Conservation (phyloP, 352 stramenopile species). For the Albugo laibachii region DNA sequence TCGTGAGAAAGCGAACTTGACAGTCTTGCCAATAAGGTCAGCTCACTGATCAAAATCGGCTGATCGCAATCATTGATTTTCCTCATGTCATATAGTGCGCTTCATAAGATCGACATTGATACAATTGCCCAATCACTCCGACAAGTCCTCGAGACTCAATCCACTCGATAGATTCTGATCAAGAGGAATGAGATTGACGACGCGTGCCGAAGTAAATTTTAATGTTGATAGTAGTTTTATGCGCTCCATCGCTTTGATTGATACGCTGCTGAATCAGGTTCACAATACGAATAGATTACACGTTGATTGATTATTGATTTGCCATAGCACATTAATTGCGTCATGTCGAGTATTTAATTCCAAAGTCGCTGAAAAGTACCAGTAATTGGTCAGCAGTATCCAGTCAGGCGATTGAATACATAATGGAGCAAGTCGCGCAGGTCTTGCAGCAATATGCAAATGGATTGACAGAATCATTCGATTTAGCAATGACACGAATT, state of each 20-base stretch:
- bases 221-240: too few relatives aligned
- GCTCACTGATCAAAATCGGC: not conserved
- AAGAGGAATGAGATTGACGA: too few relatives aligned
- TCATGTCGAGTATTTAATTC: too few relatives aligned
- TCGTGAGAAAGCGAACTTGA: conserved; percentile 42
- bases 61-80: not conserved
- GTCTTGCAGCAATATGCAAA: conserved; percentile 37
- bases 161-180: too few relatives aligned
- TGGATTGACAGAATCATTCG: conserved; percentile 52
- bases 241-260: too few relatives aligned
- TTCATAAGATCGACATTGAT: conserved; percentile 79
- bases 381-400: too few relatives aligned
- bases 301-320: too few relatives aligned
- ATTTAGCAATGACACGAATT: conserved; percentile 40
- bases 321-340: too few relatives aligned
- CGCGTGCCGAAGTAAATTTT: too few relatives aligned
- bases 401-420: not conserved
- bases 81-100: conserved; percentile 17
- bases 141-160: conserved; percentile 19
- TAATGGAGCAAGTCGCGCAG: conserved; percentile 47
- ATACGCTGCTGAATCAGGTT: too few relatives aligned
- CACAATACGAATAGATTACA: too few relatives aligned
- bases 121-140: conserved; percentile 43
- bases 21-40: conserved; percentile 67
- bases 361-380: too few relatives aligned